Base-by-base conservation (phyloP, 176 grass and related monocot species). In the Phyllostachys edulis region DNA sequence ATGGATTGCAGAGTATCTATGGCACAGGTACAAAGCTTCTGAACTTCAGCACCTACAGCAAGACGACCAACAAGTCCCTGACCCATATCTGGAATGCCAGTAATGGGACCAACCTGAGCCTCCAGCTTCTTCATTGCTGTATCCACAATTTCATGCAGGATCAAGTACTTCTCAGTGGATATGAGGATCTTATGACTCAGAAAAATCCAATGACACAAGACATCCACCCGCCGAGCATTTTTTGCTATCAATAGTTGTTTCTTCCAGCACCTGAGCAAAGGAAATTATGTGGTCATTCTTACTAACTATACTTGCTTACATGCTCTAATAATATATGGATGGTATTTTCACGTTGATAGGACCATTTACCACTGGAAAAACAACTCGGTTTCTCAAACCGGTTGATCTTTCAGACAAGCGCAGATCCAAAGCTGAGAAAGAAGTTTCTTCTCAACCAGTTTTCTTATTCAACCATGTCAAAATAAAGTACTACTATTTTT, bases 241-340 rank as follows among this genome's bases (percentile, higher is more conserved):
- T n/a, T 94, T 27, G 90, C 92, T 68, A 88, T 61, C 50, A 78
- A 42, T 20, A 94, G 68, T 80, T 94, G 91, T 39, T 88, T 90
- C 81, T 90, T 90, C 88, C 79, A 94, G 70, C 67, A 91, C 67
- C 88, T 94, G 69, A 37, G 49, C 27, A 61, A 73, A 74, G 54
- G 34, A 65, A 66, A 71, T 47, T 42, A 74, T 21, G 62, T 65
- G 69, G 44, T 42, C 66, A 71, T 39, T 29, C 29, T 75, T 55
- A 37, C 32, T 37, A 14, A 55, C 16, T 74, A 74, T 37, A 55
- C 49, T 54, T 55, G 42, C 9, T 45, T 10, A 10, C 42, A 45
- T 45, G 42, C 42, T 45, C 42, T 45, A 45, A 0, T 11, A 45
- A 45, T 11, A 45, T 2, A 45, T 45, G 42, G 42, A 45, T 45